Percentiles rank a stretch among this genome's conserved stretches.
Conservation (phyloP, 2,329 filamentous ascomycete genomes). For the Penicillium glabrum region DNA sequence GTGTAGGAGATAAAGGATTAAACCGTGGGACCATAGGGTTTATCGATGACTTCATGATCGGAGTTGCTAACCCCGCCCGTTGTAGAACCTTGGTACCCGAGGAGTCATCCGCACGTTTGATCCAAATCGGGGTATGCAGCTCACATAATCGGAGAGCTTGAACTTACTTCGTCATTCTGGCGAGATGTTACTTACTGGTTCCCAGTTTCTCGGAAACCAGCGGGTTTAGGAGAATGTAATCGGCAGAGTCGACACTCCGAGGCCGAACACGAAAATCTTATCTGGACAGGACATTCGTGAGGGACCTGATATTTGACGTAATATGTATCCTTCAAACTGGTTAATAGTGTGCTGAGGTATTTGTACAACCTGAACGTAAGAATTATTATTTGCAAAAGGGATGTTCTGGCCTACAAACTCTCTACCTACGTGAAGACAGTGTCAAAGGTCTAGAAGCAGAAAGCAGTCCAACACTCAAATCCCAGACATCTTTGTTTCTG, state of each 20-base stretch:
- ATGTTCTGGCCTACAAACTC: not conserved
- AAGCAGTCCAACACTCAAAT: not conserved
- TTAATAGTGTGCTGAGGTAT: not conserved
- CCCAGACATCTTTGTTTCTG: not conserved
- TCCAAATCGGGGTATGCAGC: slow-evolving; percentile 4
- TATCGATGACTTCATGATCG: slow-evolving; percentile 19
- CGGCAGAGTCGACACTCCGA: slow-evolving; percentile 8
- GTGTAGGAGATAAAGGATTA: too few relatives aligned
- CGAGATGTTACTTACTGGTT: not conserved
- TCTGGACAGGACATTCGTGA: not conserved
- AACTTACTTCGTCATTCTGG: not conserved
- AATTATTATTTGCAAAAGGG: not conserved
- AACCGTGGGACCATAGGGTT: not conserved
- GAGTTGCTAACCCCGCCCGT: not conserved
- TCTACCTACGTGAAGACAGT: not conserved
- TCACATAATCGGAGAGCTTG: slow-evolving; percentile 6
- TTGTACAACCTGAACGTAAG: not conserved
- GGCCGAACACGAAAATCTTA: slow-evolving; percentile 1
- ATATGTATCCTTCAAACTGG: not conserved
- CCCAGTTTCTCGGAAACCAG: not conserved
- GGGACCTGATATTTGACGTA: slow-evolving; percentile 19
- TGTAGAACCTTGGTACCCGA: not conserved
- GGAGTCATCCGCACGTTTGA: slow-evolving; percentile 1
- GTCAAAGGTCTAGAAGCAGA: not conserved
- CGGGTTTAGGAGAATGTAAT: not conserved